Conservation (phyloP, 2,329 filamentous ascomycete species). For the Diaporthe sp. region DNA sequence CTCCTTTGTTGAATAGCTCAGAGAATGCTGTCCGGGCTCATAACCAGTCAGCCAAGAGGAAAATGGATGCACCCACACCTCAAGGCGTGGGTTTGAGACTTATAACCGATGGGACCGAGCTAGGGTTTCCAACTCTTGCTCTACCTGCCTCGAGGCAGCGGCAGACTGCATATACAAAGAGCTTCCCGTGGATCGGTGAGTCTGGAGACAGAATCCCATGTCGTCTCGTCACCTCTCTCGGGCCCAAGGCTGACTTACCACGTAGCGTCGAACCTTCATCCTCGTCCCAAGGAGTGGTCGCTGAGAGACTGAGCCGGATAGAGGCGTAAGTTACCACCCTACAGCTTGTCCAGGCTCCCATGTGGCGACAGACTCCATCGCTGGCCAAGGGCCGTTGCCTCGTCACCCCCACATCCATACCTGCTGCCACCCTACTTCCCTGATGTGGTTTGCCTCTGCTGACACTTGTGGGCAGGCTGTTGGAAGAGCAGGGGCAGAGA, state of each 20-base stretch:
- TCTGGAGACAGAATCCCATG: too few relatives aligned
- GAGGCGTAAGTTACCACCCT: slow-evolving; percentile 46
- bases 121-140: too few relatives aligned
- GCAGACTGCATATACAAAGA: slow-evolving; percentile 58
- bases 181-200: slow-evolving; percentile 49
- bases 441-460: slow-evolving; percentile 41
- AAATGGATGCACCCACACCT: too few relatives aligned
- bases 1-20: too few relatives aligned
- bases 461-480: slow-evolving; percentile 39
- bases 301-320: slow-evolving; percentile 55
- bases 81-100: too few relatives aligned
- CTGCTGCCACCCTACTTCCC: slow-evolving; percentile 46
- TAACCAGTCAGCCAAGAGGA: too few relatives aligned
- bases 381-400: neutral
- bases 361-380: slow-evolving; percentile 45
- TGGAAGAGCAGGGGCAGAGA: slow-evolving; percentile 46
- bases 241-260: neutral
- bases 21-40: too few relatives aligned
- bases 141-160: slow-evolving; percentile 55
- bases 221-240: neutral
- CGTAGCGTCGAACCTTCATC: slow-evolving; percentile 50
- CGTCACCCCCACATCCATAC: slow-evolving; percentile 22
- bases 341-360: slow-evolving; percentile 42
- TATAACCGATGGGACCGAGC: too few relatives aligned
- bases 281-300: slow-evolving; percentile 51